phyloP scores from a whole-genome alignment of 2,329 filamentous ascomycete genomes.

The Fusarium nygamai region DNA sequence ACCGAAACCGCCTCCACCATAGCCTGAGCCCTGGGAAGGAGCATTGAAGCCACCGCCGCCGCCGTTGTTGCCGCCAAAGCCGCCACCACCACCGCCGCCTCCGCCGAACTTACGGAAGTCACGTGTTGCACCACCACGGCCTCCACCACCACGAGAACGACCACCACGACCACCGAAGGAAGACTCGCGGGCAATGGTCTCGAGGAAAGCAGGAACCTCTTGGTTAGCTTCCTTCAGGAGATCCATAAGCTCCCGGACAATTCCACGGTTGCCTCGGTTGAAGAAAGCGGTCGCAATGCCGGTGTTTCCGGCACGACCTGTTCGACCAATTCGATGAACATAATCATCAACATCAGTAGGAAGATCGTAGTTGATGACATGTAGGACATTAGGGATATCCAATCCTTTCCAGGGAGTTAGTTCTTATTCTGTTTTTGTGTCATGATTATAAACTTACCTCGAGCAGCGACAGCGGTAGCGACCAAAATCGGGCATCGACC shows the following conservation, averaged over 20 bases:
- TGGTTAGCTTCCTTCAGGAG: constrained; percentile 99
- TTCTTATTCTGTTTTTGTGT: neutral
- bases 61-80: constrained; percentile 54
- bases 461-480: constrained; percentile 93
- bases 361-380: constrained; percentile 99
- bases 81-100: constrained; percentile 52
- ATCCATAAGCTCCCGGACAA: constrained; percentile 96
- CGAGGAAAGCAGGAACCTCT: constrained; percentile 91
- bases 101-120: constrained; percentile 84
- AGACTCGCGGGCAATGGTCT: constrained; percentile 96
- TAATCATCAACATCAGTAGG: constrained; percentile 99
- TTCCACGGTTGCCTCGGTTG: constrained; percentile 98
- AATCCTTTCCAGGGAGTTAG: constrained; percentile 59
- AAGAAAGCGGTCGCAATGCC: constrained; percentile 99
- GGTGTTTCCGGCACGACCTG: constrained; percentile 98
- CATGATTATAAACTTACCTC: constrained; percentile 37
- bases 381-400: constrained; percentile 95
- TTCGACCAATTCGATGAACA: constrained; percentile 99
- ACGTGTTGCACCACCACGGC: constrained; percentile 79
- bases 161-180: constrained; percentile 77
- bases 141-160: constrained; percentile 62
- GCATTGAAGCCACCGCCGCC: constrained; percentile 51
- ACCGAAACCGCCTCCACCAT: constrained; percentile 55
- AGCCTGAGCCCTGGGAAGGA: constrained; percentile 49
- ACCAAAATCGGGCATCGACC: constrained; percentile 96